Percentiles rank a stretch among this genome's conserved stretches.
Evolutionary conservation across 2,329 filamentous ascomycete species (phyloP).

Genomic region (Fusarium verticillioides): DNA sequence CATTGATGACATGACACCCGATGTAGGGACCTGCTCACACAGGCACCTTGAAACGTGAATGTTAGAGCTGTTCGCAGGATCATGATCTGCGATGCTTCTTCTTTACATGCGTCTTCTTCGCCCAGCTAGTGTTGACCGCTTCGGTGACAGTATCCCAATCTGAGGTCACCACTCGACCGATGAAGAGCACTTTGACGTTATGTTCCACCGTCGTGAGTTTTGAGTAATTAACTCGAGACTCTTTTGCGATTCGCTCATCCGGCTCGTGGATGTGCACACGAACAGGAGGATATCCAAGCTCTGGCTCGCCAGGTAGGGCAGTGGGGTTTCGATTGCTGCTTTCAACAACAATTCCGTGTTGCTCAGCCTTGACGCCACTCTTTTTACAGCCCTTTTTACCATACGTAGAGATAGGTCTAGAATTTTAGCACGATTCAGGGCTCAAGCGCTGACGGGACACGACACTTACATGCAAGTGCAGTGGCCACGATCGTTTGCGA

Average conservation of each 20-base stretch:
- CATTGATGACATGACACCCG: slow-evolving; percentile 35
- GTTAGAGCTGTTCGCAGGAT: slow-evolving; percentile 17
- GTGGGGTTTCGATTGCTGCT: slow-evolving; percentile 45
- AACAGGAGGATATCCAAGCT: slow-evolving; percentile 61
- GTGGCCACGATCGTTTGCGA: slow-evolving; percentile 63
- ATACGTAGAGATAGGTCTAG: slow-evolving; percentile 67
- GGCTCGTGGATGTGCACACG: slow-evolving; percentile 55
- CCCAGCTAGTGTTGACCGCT: slow-evolving; percentile 63
- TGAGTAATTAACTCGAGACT: slow-evolving; percentile 68
- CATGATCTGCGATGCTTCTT: slow-evolving; percentile 41
- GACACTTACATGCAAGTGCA: slow-evolving; percentile 65
- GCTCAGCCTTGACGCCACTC: slow-evolving; percentile 61
- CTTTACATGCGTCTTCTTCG: slow-evolving; percentile 54
- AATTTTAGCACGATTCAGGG: slow-evolving; percentile 14
- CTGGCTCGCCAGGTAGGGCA: slow-evolving; percentile 55
- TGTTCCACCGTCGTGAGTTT: slow-evolving; percentile 68
- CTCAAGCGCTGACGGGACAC: background rate
- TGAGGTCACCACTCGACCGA: slow-evolving; percentile 57
- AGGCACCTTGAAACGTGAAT: slow-evolving; percentile 43
- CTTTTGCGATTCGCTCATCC: slow-evolving; percentile 58
- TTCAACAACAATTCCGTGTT: slow-evolving; percentile 65
- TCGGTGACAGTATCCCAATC: slow-evolving; percentile 56
- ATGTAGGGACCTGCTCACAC: slow-evolving; percentile 29
- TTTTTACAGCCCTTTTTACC: slow-evolving; percentile 64
- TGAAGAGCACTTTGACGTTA: slow-evolving; percentile 67